Base-by-base conservation (phyloP, 2,329 filamentous ascomycete species). In the Aaosphaeria pasadenensis region DNA sequence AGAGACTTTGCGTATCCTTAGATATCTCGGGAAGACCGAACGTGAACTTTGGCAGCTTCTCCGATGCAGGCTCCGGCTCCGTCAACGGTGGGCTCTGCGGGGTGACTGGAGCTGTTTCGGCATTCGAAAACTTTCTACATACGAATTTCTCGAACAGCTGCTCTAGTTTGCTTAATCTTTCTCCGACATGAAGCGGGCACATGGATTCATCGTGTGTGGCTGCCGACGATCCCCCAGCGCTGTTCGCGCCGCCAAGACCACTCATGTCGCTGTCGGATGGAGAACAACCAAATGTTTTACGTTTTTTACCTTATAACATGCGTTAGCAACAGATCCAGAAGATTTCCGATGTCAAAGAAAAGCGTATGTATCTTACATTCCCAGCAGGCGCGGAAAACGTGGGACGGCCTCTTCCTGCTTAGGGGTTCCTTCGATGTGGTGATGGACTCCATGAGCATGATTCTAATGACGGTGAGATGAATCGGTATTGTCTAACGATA, bases 61-160 rank as follows among this genome's bases (percentile, higher is more conserved):
- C 62, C 29, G 50, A 53, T n/a, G 40, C 36, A 33, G 47, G 9
- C 33, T 9, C 7, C 9, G 33, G 46, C n/a, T 45, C 53, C 6
- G 55, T 43, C 9, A 60, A 45, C 7, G 57, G 56, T n/a, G 60
- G 55, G 43, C 56, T 66, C 31, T 36, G 46, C 28, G 56, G 54
- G 24, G 39, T 33, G 13, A 57, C 53, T 36, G 42, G 40, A 35
- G 52, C 35, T 6, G 50, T 32, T 24, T 40, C 50, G 13, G 46
- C 35, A 36, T 39, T 52, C 7, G 62, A 44, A 39, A 38, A 53
- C 42, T 64, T 70, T 31, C 66, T 62, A 54, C 64, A 67, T 11
- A 67, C 64, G 41, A 68, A 69, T 45, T 55, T 60, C 39, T 70
- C 66, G 38, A 70, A 69, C 3, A 70, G 52, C 31, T 65, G 63